A percentile compares a stretch with the other conserved stretches of the same genome.
Conservation (phyloP, 2,329 filamentous ascomycete species). For the Ophiostoma piceae region DNA sequence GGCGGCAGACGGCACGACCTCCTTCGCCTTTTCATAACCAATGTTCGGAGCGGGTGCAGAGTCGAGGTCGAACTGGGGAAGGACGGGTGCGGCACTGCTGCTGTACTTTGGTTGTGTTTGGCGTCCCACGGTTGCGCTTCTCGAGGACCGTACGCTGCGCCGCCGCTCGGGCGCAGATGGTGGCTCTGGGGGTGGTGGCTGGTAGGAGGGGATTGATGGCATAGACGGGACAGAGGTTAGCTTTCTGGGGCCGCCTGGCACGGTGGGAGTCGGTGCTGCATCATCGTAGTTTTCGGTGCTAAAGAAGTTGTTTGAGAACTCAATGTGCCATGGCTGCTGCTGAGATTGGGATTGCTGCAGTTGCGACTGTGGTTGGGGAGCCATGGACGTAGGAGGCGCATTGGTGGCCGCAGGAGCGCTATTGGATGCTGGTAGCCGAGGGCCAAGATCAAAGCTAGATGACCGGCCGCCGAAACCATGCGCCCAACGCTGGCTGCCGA, state of each 20-base stretch:
- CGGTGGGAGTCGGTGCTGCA: slow-evolving; percentile 77
- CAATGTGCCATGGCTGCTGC: slow-evolving; percentile 41
- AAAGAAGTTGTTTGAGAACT: slow-evolving; percentile 47
- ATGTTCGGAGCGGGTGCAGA: slow-evolving; percentile 55
- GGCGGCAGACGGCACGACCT: slow-evolving; percentile 40
- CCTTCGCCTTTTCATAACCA: slow-evolving; percentile 56
- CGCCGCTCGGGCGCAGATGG: slow-evolving; percentile 43
- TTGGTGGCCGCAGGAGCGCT: neutral
- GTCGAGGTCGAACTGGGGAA: slow-evolving; percentile 39
- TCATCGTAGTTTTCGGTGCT: slow-evolving; percentile 58
- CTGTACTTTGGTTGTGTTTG: slow-evolving; percentile 32
- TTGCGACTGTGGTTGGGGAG: neutral
- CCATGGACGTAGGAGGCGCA: slow-evolving; percentile 19
- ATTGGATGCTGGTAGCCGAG: slow-evolving; percentile 31
- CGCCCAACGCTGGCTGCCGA: slow-evolving; percentile 55
- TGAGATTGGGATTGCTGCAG: slow-evolving; percentile 19
- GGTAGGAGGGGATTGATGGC: slow-evolving; percentile 37
- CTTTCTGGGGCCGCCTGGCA: slow-evolving; percentile 70
- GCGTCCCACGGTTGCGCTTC: slow-evolving; percentile 41
- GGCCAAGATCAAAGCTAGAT: slow-evolving; percentile 69
- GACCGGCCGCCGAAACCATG: slow-evolving; percentile 53
- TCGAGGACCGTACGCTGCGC: slow-evolving; percentile 54
- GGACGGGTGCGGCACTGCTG: slow-evolving; percentile 28
- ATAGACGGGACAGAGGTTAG: slow-evolving; percentile 36
- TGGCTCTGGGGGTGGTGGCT: slow-evolving; percentile 39